These are phyloP conservation scores for Aspergillus japonicus DNA, from an alignment of 2,329 filamentous ascomycete species.

Conservation along the genomic window DNA sequence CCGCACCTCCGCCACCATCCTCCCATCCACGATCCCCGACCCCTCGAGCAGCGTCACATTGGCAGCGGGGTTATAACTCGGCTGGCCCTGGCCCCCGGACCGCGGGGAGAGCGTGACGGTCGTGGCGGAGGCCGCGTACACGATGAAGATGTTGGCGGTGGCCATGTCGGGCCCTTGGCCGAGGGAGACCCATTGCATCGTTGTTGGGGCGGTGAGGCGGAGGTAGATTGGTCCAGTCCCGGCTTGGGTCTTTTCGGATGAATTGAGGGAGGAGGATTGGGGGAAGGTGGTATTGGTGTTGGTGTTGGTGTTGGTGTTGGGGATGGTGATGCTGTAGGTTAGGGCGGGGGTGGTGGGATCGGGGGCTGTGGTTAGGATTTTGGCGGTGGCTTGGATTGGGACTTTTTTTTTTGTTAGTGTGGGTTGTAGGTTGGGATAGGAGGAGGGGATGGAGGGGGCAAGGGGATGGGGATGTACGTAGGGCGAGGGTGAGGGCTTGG, in stretches of 20 bases:
- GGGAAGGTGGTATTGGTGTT: no score
- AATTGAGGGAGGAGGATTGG: no score
- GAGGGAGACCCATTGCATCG: background rate
- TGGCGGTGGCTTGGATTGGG: background rate
- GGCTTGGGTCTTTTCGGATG: no score
- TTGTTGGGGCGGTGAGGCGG: background rate
- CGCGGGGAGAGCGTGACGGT: background rate
- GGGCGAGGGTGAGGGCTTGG: no score
- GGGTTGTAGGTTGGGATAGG: background rate
- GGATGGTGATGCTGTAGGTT: constrained; percentile 4
- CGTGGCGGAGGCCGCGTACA: background rate
- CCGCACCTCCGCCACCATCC: background rate
- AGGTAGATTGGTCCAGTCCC: background rate
- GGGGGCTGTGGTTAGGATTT: background rate
- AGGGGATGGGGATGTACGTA: no score
- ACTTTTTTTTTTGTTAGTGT: background rate
- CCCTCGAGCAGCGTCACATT: background rate
- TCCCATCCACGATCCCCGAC: background rate
- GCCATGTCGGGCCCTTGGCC: background rate
- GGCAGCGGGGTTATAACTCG: background rate
- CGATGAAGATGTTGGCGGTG: background rate
- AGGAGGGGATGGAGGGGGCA: background rate
- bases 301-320: no score
- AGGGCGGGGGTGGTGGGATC: background rate
- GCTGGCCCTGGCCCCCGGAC: constrained; percentile 1